Evolutionary conservation across 129 eudicot species (phyloP).

Genomic region (Chrysanthemum makinoi): DNA sequence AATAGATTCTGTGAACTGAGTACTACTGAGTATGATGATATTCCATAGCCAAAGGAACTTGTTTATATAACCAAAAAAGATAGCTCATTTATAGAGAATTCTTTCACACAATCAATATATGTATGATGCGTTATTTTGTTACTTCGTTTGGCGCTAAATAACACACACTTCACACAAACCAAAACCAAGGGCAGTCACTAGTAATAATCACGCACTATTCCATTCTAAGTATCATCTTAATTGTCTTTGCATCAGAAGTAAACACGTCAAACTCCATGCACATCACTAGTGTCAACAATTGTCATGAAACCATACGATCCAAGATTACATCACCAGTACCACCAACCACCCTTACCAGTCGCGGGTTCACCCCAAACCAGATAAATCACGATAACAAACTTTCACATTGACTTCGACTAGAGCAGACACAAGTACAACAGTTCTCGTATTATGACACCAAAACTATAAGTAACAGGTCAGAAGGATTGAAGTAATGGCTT

Average conservation of each 20-base stretch:
- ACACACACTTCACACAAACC: too few species aligned
- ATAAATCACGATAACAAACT: constrained; percentile 26
- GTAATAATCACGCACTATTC: constrained; percentile 2
- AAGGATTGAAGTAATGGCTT: constrained; percentile 22
- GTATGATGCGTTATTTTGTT: background rate
- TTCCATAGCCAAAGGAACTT: too few species aligned
- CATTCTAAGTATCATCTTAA: constrained; percentile 19
- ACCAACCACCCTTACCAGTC: constrained; percentile 28
- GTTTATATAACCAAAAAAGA: too few species aligned
- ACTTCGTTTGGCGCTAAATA: too few species aligned
- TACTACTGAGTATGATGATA: too few species aligned
- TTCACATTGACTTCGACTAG: background rate
- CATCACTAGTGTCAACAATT: constrained; percentile 48
- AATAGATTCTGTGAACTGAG: too few species aligned
- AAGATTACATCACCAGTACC: constrained; percentile 46
- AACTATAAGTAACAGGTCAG: constrained; percentile 43
- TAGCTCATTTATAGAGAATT: too few species aligned
- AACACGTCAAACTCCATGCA: constrained; percentile 36
- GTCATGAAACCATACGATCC: constrained; percentile 68
- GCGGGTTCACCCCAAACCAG: constrained; percentile 45
- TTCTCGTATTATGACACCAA: constrained; percentile 49
- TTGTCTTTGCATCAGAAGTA: constrained; percentile 26
- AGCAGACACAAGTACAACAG: constrained; percentile 32
- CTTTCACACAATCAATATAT: too few species aligned
- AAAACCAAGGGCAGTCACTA: background rate